Evolutionary conservation across 2,329 filamentous ascomycete species (phyloP).

Genomic region (Dothiorella sarmentorum): DNA sequence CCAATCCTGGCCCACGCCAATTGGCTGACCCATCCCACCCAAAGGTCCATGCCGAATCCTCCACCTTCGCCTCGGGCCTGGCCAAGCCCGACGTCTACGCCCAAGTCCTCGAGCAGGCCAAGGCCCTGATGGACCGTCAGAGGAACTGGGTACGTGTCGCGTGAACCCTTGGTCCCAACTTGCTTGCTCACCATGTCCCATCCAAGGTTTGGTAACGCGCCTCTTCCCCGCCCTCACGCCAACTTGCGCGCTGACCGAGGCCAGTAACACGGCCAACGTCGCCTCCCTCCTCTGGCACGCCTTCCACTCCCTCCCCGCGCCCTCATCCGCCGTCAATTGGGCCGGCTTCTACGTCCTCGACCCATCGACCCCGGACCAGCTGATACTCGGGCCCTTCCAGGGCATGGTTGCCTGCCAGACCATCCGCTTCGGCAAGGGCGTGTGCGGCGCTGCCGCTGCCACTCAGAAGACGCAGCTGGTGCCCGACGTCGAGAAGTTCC

Average conservation of each 20-base stretch:
- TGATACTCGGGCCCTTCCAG: constrained; percentile 77
- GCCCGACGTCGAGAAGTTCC: constrained; percentile 68
- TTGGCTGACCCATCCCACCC: not conserved
- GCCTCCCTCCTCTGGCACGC: constrained; percentile 77
- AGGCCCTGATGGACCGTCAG: constrained; percentile 67
- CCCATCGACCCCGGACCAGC: constrained; percentile 44
- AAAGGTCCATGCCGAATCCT: constrained; percentile 73
- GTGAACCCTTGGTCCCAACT: too few species aligned
- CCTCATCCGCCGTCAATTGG: constrained; percentile 72
- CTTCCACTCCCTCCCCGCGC: constrained; percentile 66
- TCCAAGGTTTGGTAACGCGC: constrained; percentile 18
- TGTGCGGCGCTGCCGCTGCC: constrained; percentile 69
- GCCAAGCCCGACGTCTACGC: constrained; percentile 70
- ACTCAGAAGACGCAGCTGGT: constrained; percentile 60
- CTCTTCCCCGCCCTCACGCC: not conserved
- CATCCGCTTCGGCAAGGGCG: constrained; percentile 69
- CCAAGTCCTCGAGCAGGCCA: constrained; percentile 68
- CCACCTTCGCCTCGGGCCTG: constrained; percentile 64
- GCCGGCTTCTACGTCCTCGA: constrained; percentile 74
- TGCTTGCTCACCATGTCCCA: constrained; percentile 2
- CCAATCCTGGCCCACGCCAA: not conserved
- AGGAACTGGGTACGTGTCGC: constrained; percentile 67
- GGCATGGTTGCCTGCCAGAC: constrained; percentile 76
- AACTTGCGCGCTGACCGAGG: constrained; percentile 11
- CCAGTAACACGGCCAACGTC: constrained; percentile 71